Evolutionary conservation across 2,329 filamentous ascomycete species (phyloP), one percentile per base, ranked within the genome.

Genomic region (Onygenales sp.): DNA sequence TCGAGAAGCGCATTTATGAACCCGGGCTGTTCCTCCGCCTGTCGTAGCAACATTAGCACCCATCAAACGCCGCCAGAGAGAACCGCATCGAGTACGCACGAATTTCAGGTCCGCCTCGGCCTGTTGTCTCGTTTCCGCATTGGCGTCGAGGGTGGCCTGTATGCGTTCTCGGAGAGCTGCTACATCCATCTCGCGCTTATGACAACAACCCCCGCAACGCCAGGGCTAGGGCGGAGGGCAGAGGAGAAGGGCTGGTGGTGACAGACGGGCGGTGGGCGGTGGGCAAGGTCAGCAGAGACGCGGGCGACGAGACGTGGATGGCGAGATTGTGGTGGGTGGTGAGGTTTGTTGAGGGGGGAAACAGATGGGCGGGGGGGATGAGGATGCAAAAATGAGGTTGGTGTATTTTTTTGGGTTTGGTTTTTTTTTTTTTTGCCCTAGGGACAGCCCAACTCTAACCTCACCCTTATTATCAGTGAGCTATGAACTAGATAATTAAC

Each of bases 1-100:
- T 94, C 88, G 65, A 96, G 79, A 58, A 97, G 83, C 63, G 88
- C 88, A 71, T 93, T 88, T 68, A 88, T 86, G 72, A 98, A 97
- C 60, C 91, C 91, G 57, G 87, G 79, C 71, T 91, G 85, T 63
- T 88, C 84, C 76, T 97, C 92, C 68, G 93, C 89, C 90, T 96
- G 64, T 36, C n/a, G 17, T 17, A 31, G 21, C 53, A 46, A 13
- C 27, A 43, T 1, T 17, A 42, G 21, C 14, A 21, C 7, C 13
- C 5, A 8, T 50, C 44, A 57, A 42, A 56, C 21, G 44, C 42
- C 13, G 10, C 49, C 36, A 13, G 42, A 9, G 39, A 46, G 37
- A 47, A 31, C 27, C 7, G 9, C 31, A 32, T 27, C n/a, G 47
- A 32, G 50, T 42, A 70, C 77, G 61, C 74, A 84, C 81, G 75